These are phyloP conservation scores for Colletotrichum sidae DNA, from an alignment of 2,329 filamentous ascomycete genomes.

Conservation along the genomic window DNA sequence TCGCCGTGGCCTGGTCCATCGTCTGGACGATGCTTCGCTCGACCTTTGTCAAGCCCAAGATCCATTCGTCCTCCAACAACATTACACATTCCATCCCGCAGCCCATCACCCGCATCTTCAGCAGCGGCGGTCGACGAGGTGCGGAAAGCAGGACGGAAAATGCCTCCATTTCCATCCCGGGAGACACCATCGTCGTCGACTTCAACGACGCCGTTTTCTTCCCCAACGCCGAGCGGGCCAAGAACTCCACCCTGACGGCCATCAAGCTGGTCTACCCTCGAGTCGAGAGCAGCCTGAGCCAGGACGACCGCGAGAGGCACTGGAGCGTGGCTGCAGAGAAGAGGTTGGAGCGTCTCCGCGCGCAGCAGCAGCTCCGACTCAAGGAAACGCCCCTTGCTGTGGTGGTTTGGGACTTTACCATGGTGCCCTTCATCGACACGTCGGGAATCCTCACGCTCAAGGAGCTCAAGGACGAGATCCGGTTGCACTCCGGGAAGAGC, in stretches of 20 bases:
- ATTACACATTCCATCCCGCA: constrained; percentile 42
- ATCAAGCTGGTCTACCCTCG: constrained; percentile 54
- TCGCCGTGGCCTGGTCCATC: constrained; percentile 72
- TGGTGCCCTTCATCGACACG: constrained; percentile 64
- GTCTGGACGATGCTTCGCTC: constrained; percentile 67
- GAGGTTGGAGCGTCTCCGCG: constrained; percentile 58
- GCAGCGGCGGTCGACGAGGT: constrained; percentile 41
- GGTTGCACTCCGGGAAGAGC: constrained; percentile 59
- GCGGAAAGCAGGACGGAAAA: constrained; percentile 41
- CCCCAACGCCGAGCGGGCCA: constrained; percentile 64
- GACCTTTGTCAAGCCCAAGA: constrained; percentile 33
- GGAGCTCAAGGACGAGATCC: constrained; percentile 61
- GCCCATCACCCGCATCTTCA: constrained; percentile 55
- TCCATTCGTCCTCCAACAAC: constrained; percentile 28
- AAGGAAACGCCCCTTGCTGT: constrained; percentile 51
- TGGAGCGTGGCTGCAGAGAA: constrained; percentile 67
- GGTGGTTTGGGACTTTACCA: constrained; percentile 64
- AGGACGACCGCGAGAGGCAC: constrained; percentile 53
- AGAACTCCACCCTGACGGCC: constrained; percentile 53
- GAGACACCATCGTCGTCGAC: constrained; percentile 66
- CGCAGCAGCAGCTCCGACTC: constrained; percentile 47
- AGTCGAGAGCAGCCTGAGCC: constrained; percentile 43
- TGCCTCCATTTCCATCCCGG: constrained; percentile 45
- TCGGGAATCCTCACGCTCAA: constrained; percentile 63
- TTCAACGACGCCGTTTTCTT: constrained; percentile 71